phyloP scores from a whole-genome alignment of 352 stramenopile species.

The Globisporangium recalcitrans region DNA sequence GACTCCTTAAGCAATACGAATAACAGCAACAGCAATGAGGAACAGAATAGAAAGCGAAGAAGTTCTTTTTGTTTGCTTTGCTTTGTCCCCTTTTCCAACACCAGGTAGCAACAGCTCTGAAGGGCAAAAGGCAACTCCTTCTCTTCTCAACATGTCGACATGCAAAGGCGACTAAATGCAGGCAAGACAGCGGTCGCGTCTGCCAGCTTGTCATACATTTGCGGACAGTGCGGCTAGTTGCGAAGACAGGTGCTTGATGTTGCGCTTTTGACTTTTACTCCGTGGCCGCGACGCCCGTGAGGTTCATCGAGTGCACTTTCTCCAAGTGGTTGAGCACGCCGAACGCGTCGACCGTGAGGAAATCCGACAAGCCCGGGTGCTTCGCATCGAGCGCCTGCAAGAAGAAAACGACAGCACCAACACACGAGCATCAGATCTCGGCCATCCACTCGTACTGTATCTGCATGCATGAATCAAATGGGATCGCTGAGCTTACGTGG shows the following conservation, averaged over 20 bases:
- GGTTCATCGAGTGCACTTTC: conserved; percentile 76
- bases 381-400: conserved; percentile 67
- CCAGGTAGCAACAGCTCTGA: neutral
- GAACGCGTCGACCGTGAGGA: conserved; percentile 81
- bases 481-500: conserved; percentile 33
- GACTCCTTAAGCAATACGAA: conserved; percentile 32
- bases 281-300: conserved; percentile 14
- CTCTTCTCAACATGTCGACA: neutral
- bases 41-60: conserved; percentile 9
- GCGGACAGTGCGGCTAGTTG: neutral
- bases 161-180: neutral
- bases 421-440: neutral
- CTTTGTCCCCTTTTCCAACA: neutral
- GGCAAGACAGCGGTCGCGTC: neutral
- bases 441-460: neutral
- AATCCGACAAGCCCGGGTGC: conserved; percentile 80
- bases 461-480: neutral
- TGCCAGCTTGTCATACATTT: neutral
- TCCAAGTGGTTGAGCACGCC: conserved; percentile 81
- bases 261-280: too few relatives aligned
- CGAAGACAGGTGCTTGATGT: neutral
- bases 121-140: neutral
- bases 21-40: conserved; percentile 19
- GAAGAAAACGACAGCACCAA: neutral
- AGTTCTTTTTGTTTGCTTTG: neutral